Evolutionary conservation across 495 filamentous ascomycete species (phyloP).

Genomic region (Aspergillus taichungensis): DNA sequence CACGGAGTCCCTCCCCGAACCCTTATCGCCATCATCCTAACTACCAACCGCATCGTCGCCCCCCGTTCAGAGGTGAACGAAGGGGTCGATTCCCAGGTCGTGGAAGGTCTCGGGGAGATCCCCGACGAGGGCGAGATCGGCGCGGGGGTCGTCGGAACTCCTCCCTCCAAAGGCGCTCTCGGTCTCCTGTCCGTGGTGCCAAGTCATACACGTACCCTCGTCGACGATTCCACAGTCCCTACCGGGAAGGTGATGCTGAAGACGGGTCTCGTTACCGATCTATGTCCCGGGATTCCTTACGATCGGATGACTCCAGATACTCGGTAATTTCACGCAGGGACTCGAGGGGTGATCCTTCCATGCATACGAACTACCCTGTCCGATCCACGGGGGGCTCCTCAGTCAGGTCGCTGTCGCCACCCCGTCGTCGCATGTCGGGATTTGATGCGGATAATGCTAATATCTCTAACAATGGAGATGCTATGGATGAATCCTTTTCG

Average conservation of each 20-base stretch:
- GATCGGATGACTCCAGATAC: conserved; percentile 23
- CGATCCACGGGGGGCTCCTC: conserved; percentile 19
- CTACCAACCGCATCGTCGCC: conserved; percentile 16
- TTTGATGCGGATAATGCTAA: conserved; percentile 24
- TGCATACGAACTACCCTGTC: conserved; percentile 23
- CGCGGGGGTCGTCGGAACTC: conserved; percentile 19
- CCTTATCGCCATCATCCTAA: conserved; percentile 13
- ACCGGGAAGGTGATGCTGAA: conserved; percentile 21
- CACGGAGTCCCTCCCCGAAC: conserved; percentile 38
- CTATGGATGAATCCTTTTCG: conserved; percentile 24
- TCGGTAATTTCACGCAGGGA: conserved; percentile 21
- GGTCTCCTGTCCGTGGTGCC: conserved; percentile 26
- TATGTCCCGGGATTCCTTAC: conserved; percentile 26
- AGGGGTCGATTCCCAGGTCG: conserved; percentile 28
- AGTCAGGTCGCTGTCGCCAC: conserved; percentile 30
- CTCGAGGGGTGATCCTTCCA: conserved; percentile 16
- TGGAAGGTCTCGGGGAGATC: conserved; percentile 24
- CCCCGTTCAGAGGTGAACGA: conserved; percentile 19
- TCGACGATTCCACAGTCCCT: conserved; percentile 21
- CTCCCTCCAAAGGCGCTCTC: conserved; percentile 16
- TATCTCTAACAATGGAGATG: conserved; percentile 14
- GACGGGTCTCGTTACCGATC: conserved; percentile 25
- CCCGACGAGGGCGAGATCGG: conserved; percentile 29
- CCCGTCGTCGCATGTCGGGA: conserved; percentile 25
- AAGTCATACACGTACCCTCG: conserved; percentile 20